Base-by-base conservation (phyloP, 2,329 filamentous ascomycete species). In the Sporothrix pseudoabietina region DNA sequence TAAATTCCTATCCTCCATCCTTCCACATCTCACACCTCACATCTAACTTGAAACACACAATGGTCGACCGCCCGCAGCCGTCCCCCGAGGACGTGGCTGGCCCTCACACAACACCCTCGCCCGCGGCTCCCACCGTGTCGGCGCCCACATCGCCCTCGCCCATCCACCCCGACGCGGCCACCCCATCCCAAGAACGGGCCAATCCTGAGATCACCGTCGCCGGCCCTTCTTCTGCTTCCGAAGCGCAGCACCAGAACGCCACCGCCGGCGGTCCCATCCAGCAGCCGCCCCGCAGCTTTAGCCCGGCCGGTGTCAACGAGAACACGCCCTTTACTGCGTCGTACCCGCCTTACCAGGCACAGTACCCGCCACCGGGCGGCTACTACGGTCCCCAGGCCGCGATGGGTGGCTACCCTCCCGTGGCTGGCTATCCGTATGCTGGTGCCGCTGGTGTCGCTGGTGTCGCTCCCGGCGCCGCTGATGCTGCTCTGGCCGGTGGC, bases 1-100 rank as follows among this genome's bases (percentile, higher is more conserved):
- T 30, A 32, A n/a, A n/a, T 47, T 49, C 66, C 44, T n/a, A 59
- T 70, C 54, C 22, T 35, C 35, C 35, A 35, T 35, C 35, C 35
- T 70, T 70, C 54, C 41, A 49, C 4, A 3, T 59, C 30, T 35
- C 3, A 39, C 10, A 14, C 59, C 16, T 39, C 59, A 32, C 59
- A 22, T 54, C 19, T 32, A 16, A 55, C 44, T 32, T 66, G 3
- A 19, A 41, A n/a, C 19, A 19, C 32, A 22, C 16, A n/a, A 70
- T 55, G 52, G 12, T 22, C 41, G 69, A 47, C 57, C 69, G 55
- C 41, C 55, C 41, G 30, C 39, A 47, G 14, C 69, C 69, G 55
- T 47, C 69, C 39, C 32, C 69, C 44, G 41, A 61, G 69, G 69
- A 71, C 54, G 44, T 71, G n/a, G 69, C 69, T 19, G 69, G 69